Percentiles rank a stretch among this genome's conserved stretches.
phyloP scores from a whole-genome alignment of 2,329 filamentous ascomycete genomes.

The Xylariales sp. region DNA sequence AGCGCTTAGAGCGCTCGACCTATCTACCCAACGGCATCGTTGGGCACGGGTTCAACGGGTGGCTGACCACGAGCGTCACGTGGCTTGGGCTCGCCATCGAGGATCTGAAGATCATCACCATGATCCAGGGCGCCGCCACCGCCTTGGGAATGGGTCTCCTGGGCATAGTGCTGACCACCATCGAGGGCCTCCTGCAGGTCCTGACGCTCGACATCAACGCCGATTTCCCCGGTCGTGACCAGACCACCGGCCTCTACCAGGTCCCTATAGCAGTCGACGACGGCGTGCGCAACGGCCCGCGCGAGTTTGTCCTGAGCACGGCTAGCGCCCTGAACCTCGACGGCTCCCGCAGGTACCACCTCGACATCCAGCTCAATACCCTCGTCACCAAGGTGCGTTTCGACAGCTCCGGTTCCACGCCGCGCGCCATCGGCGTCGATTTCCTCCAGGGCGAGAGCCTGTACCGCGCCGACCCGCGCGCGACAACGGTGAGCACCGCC shows the following conservation, averaged over 20 bases:
- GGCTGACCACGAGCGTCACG: conserved; percentile 47
- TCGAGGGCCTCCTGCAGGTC: conserved; percentile 34
- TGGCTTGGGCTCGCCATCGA: conserved; percentile 44
- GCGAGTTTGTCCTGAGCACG: conserved; percentile 49
- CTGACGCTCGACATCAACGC: conserved; percentile 49
- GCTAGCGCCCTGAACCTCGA: conserved; percentile 43
- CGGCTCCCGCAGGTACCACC: conserved; percentile 48
- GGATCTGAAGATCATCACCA: conserved; percentile 49
- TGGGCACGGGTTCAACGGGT: conserved; percentile 56
- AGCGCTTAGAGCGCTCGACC: conserved; percentile 46
- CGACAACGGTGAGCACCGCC: conserved; percentile 33
- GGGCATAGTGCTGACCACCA: conserved; percentile 23
- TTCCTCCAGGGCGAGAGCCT: conserved; percentile 41
- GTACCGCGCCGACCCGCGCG: conserved; percentile 41
- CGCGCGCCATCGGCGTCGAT: conserved; percentile 43
- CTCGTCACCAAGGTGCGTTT: conserved; percentile 42
- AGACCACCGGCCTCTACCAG: conserved; percentile 46
- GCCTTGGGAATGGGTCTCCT: conserved; percentile 38
- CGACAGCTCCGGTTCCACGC: conserved; percentile 28
- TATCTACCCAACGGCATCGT: conserved; percentile 53
- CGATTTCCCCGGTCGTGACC: conserved; percentile 38
- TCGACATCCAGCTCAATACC: conserved; percentile 48
- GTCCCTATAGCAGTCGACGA: conserved; percentile 52
- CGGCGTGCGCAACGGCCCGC: conserved; percentile 47
- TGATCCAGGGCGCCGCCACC: conserved; percentile 46